Base-by-base conservation (phyloP, 441 rosid species). In the Biscutella laevigata region DNA sequence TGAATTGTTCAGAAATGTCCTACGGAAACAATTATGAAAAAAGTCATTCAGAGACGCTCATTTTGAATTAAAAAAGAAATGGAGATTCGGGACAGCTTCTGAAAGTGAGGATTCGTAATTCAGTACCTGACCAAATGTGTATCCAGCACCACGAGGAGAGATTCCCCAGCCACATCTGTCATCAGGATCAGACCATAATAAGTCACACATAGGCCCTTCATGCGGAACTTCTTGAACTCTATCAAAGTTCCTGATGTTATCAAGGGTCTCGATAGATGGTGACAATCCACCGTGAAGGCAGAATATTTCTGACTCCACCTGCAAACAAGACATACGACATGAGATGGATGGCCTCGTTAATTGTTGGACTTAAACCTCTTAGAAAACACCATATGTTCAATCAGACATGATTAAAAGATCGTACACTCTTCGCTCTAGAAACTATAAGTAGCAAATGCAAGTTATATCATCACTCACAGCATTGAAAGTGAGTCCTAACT, bases 281-380 rank as follows among this genome's bases (percentile, higher is more conserved):
- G 91, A 83, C 64, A 83, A 70, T 43, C 91, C 91, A 59, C 91
- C 91, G 40, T 83, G 88, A 42, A 82, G 71, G 68, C 88, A 82
- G 67, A 82, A 82, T 69, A 82, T 79, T 73, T 82, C 88, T 0
- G 91, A 83, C 67, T 83, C 91, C 28, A 83, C 91, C 91, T 80
- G 33, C 55, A 62, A 42, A 17, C 19, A 44, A 25, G 38, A 30
- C 29, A 40, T 6, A 34, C 2, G n/a, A 36, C 29, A 61, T 48
- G 51, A 44, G 15, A 39, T 25, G 24, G 34, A 36, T 11, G 57
- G 4, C 27, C 33, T 54, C 7, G 12, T 35, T 28, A 43, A n/a
- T 8, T 9, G 34, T 28, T 30, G 27, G 27, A 55, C 7, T 11
- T 25, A 39, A 35, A 30, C 15, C 25, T 29, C 40, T 19, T 48